Evolutionary conservation across 2,329 filamentous ascomycete species (phyloP).

Genomic region (Pseudogymnoascus sp.): DNA sequence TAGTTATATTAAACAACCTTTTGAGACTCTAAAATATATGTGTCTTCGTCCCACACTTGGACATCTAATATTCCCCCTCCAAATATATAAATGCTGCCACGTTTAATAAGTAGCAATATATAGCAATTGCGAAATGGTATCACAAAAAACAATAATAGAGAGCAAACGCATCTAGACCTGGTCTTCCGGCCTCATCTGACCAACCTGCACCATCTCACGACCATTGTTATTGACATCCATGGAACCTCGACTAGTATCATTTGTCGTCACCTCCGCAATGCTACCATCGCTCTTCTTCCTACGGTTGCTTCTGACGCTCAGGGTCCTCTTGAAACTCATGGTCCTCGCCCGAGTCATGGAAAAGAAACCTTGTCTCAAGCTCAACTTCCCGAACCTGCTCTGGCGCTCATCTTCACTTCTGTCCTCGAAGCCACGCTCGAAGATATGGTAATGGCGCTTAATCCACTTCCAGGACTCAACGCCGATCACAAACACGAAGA

Average conservation of each 20-base stretch:
- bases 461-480: conserved; percentile 55
- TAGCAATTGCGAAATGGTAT: conserved; percentile 2
- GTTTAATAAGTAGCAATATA: not conserved
- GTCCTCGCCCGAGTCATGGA: conserved; percentile 25
- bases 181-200: not conserved
- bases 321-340: conserved; percentile 7
- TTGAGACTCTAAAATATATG: not conserved
- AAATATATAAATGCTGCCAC: not conserved
- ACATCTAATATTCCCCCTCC: not conserved
- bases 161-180: not conserved
- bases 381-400: conserved; percentile 16
- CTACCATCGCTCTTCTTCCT: not conserved
- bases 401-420: conserved; percentile 9
- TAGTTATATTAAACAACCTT: not conserved
- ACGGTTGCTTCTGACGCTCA: not conserved
- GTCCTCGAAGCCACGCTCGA: conserved; percentile 25
- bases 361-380: conserved; percentile 28
- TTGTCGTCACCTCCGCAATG: not conserved
- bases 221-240: not conserved
- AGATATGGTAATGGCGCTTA: conserved; percentile 39
- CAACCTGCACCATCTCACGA: conserved; percentile 2
- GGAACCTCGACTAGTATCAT: not conserved
- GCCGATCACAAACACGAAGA: conserved; percentile 50
- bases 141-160: not conserved
- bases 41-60: not conserved